phyloP scores from a whole-genome alignment of 73 alveolate species.

The Breviolum minutum region DNA sequence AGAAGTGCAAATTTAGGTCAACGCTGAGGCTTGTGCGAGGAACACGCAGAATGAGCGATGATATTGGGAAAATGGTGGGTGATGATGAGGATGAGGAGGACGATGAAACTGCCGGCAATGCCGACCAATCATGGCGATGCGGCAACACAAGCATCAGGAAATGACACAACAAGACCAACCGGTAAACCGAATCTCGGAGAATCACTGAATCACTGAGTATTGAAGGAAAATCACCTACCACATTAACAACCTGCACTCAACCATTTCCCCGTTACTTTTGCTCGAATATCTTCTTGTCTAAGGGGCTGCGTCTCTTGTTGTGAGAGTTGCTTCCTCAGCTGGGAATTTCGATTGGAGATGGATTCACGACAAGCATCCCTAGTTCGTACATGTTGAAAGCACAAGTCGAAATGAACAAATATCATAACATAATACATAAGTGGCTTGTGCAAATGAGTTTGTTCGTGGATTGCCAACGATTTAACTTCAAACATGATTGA shows the following conservation, averaged over 20 bases:
- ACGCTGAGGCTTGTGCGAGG: no score
- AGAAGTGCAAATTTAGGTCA: no score
- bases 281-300: neutral
- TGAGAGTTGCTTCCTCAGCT: neutral
- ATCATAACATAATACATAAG: no score
- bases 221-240: neutral
- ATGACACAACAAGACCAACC: neutral
- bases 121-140: no score
- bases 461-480: no score
- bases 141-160: no score
- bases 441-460: no score
- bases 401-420: neutral
- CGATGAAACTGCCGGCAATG: neutral
- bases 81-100: neutral
- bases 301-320: constrained; percentile 9
- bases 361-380: neutral
- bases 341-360: no score
- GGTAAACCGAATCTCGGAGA: neutral
- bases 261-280: neutral
- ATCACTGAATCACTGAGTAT: neutral
- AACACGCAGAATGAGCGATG: no score
- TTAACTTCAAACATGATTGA: no score
- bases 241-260: neutral
- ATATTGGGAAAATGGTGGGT: no score
- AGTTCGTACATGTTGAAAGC: neutral